Evolutionary conservation across 352 stramenopile genomes (phyloP).

Genomic region (Globisporangium paroecandrum): DNA sequence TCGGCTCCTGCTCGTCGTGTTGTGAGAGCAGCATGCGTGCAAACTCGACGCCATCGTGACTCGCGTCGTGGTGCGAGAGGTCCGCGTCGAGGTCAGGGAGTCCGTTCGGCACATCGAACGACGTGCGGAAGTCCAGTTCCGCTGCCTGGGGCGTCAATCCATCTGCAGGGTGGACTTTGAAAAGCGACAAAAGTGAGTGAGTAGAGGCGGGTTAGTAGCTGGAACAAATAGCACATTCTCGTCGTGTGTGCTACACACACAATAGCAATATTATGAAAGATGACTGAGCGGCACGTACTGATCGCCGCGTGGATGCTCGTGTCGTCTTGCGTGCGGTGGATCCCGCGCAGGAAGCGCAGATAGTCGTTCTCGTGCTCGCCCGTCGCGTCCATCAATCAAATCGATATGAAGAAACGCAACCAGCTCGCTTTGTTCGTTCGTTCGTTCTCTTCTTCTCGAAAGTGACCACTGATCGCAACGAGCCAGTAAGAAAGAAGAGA

Average conservation of each 20-base stretch:
- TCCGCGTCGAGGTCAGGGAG: slow-evolving; percentile 62
- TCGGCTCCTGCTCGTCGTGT: slow-evolving; percentile 54
- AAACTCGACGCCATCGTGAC: slow-evolving; percentile 61
- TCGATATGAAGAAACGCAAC: neutral
- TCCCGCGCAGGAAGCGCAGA: slow-evolving; percentile 68
- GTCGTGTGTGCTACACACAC: neutral
- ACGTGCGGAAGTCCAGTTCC: slow-evolving; percentile 75
- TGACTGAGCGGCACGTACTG: slow-evolving; percentile 23
- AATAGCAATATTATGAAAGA: slow-evolving; percentile 4
- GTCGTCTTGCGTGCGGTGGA: slow-evolving; percentile 52
- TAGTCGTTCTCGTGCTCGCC: slow-evolving; percentile 62
- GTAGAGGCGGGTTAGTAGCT: slow-evolving; percentile 7
- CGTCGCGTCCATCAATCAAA: slow-evolving; percentile 19
- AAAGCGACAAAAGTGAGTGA: neutral
- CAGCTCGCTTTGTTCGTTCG: neutral
- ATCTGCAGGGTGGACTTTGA: slow-evolving; percentile 23
- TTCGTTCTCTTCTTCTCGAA: neutral
- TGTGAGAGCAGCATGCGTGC: slow-evolving; percentile 68
- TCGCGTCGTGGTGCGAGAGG: slow-evolving; percentile 29
- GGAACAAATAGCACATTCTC: neutral
- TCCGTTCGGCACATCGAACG: slow-evolving; percentile 50
- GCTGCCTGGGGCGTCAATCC: slow-evolving; percentile 52
- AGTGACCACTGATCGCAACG: neutral
- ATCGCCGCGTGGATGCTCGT: slow-evolving; percentile 36
- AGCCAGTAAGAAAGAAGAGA: neutral